Percentiles rank a stretch among this genome's conserved stretches.
These are phyloP conservation scores for Macrophomina tecta DNA, from an alignment of 2,329 filamentous ascomycete species.

Conservation along the genomic window DNA sequence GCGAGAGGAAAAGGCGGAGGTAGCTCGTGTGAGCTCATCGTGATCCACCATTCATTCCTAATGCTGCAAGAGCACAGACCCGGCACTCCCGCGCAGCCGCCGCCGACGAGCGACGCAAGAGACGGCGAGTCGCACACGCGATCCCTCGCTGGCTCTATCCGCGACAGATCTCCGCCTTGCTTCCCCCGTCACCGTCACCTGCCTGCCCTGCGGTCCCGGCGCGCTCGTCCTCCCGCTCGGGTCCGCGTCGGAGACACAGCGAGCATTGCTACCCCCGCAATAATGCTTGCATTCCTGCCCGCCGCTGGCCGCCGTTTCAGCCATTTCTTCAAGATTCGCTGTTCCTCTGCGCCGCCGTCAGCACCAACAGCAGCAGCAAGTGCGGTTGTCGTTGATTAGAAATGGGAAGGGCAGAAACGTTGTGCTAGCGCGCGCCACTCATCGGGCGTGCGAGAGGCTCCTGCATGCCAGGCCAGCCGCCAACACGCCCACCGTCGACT, in stretches of 20 bases:
- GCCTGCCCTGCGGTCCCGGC: conserved; percentile 1
- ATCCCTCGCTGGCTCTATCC: conserved; percentile 23
- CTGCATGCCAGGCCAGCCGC: conserved; percentile 10
- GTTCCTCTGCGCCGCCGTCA: neutral
- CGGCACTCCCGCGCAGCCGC: conserved; percentile 23
- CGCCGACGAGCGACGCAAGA: neutral
- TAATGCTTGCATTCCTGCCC: conserved; percentile 18
- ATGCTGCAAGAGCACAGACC: conserved; percentile 24
- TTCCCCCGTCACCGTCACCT: neutral
- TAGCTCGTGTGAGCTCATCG: conserved; percentile 22
- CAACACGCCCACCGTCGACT: neutral
- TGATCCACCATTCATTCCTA: conserved; percentile 25
- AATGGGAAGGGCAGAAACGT: neutral
- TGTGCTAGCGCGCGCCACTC: conserved; percentile 9
- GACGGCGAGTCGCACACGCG: conserved; percentile 1
- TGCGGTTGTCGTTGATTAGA: neutral
- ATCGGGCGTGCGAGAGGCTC: neutral
- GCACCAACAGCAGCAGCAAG: too few species aligned
- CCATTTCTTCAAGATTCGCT: neutral
- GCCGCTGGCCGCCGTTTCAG: conserved; percentile 4
- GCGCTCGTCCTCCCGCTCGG: conserved; percentile 10
- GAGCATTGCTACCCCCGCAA: conserved; percentile 16
- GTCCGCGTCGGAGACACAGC: conserved; percentile 19
- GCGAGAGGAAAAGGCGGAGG: conserved; percentile 10
- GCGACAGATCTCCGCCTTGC: conserved; percentile 25